A percentile compares a stretch with the other conserved stretches of the same genome.
Conservation (phyloP, 257 asterid genomes). For the Fraxinus excelsior region DNA sequence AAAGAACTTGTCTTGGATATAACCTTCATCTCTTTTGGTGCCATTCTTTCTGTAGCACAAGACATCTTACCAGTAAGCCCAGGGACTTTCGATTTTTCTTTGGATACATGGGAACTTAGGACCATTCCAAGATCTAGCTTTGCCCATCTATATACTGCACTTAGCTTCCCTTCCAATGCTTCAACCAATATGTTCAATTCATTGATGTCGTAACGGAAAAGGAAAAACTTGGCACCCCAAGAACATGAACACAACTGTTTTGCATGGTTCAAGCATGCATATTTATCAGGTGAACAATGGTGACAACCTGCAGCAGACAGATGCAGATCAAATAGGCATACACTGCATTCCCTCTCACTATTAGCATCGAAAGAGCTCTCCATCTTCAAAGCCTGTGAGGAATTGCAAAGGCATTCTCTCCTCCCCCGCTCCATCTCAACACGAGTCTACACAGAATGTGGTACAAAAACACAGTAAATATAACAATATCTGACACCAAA, state of each 20-base stretch:
- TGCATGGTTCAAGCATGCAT: constrained; percentile 98
- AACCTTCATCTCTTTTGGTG: constrained; percentile 40
- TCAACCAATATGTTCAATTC: constrained; percentile 88
- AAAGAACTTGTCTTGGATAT: constrained; percentile 33
- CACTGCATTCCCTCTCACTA: constrained; percentile 94
- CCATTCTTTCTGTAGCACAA: constrained; percentile 41
- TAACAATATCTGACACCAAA: neutral
- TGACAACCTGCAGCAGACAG: constrained; percentile 99
- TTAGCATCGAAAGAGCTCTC: constrained; percentile 90
- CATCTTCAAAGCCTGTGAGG: constrained; percentile 89
- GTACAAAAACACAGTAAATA: constrained; percentile 20
- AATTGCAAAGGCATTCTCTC: constrained; percentile 80
- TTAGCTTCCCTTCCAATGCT: constrained; percentile 95
- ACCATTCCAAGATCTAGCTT: constrained; percentile 92
- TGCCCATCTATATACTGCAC: constrained; percentile 98
- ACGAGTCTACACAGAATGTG: constrained; percentile 57
- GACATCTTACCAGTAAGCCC: constrained; percentile 46
- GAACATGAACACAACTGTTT: constrained; percentile 90
- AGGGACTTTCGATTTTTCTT: constrained; percentile 51
- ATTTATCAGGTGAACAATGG: constrained; percentile 88
- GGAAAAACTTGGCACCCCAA: constrained; percentile 94
- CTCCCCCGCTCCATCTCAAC: constrained; percentile 76
- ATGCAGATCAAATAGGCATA: constrained; percentile 91
- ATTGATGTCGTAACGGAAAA: constrained; percentile 77
- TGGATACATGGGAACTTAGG: constrained; percentile 72